Evolutionary conservation across 805 yeast species (phyloP).

Genomic region (Henningerozyma blattae): DNA sequence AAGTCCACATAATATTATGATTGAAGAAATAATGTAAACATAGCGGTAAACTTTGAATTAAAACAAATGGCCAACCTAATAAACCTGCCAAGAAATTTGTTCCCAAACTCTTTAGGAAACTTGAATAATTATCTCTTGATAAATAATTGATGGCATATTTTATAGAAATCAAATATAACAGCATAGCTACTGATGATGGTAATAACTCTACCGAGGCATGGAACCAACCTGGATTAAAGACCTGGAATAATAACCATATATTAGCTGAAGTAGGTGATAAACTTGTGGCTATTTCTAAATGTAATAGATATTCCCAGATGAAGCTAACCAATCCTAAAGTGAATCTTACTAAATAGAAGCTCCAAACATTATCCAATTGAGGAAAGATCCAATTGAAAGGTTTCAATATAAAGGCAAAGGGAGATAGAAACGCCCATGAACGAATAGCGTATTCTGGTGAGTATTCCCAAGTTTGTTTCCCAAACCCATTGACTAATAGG

Average conservation of each 20-base stretch:
- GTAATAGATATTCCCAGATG: conserved; percentile 34
- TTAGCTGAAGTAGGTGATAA: conserved; percentile 29
- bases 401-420: conserved; percentile 20
- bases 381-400: conserved; percentile 16
- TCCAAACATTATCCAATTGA: conserved; percentile 17
- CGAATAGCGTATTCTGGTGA: conserved; percentile 82
- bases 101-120: conserved; percentile 17
- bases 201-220: conserved; percentile 80
- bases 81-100: conserved; percentile 49
- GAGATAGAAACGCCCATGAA: conserved; percentile 68
- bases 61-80: conserved; percentile 85
- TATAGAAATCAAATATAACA: conserved; percentile 26
- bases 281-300: conserved; percentile 12
- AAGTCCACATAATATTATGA: conserved; percentile 15
- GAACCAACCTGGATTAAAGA: conserved; percentile 69
- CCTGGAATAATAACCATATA: conserved; percentile 52
- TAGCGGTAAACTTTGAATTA: conserved; percentile 53
- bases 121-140: conserved; percentile 11
- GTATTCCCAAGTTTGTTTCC: conserved; percentile 94
- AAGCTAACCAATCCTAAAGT: conserved; percentile 16
- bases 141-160: conserved; percentile 18
- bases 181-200: conserved; percentile 72
- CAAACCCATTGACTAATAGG: conserved; percentile 63
- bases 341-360: conserved; percentile 17
- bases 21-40: conserved; percentile 27